These are phyloP conservation scores for Gautieria morchelliformis DNA, from an alignment of 768 basidiomycete species.

Conservation along the genomic window DNA sequence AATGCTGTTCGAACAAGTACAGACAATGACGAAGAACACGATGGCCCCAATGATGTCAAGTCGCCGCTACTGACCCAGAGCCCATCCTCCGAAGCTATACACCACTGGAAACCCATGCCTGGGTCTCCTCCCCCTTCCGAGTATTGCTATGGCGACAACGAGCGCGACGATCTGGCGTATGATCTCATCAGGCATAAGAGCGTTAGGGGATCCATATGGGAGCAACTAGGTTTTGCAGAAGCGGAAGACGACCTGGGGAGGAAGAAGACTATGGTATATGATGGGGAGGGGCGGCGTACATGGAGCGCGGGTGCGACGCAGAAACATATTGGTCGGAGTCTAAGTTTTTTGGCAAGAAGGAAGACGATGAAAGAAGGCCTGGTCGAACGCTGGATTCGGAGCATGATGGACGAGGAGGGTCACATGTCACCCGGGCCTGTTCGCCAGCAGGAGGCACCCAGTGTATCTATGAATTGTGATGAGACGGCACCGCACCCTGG, in stretches of 20 bases:
- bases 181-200: conserved; percentile 40
- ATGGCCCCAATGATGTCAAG: not conserved
- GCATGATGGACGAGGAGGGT: not conserved
- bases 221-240: conserved; percentile 20
- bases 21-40: not conserved
- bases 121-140: not conserved
- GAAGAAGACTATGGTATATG: too few species aligned
- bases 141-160: not conserved
- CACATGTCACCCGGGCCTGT: not conserved
- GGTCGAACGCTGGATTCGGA: not conserved
- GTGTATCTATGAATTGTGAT: not conserved
- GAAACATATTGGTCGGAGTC: not conserved
- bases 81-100: not conserved
- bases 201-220: conserved; percentile 42
- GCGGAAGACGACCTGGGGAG: too few species aligned
- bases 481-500: not conserved
- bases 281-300: not conserved
- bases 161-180: conserved; percentile 24
- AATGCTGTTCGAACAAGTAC: not conserved
- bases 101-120: not conserved
- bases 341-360: not conserved
- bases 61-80: not conserved
- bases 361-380: not conserved
- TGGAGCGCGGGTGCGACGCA: not conserved
- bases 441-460: not conserved